Evolutionary conservation across 306 rosid genomes (phyloP), one percentile per base, ranked within the genome.

Genomic region (Cucurbita moschata): DNA sequence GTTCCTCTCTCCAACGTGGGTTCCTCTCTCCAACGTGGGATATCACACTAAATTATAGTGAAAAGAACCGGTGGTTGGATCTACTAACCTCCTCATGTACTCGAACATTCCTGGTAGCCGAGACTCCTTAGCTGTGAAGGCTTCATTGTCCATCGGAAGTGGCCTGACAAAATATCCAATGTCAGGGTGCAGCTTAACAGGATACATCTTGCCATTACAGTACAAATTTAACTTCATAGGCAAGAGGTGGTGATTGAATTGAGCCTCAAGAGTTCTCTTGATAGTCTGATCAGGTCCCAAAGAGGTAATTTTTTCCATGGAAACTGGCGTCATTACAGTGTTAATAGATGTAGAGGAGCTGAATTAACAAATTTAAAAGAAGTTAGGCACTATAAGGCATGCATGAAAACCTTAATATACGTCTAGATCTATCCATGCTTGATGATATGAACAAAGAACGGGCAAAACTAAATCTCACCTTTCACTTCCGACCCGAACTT

Each of bases 61-160:
- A 52, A 43, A 61, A 9, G 15, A 66, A 66, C 46, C 46, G 51
- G 61, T 15, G 47, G 57, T 68, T 64, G 15, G 16, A 74, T 52
- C 53, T 46, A 14, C 87, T 71, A 81, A 95, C 97, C 97, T 95
- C 83, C 99, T 88, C 68, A 70, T 75, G 65, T 88, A 91, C 83
- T 95, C 99, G 80, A 89, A 94, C 96, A 94, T 91, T 83, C 97
- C 96, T n/a, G 81, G 94, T 56, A 95, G 97, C 57, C 55, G 86
- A 78, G 95, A 89, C 81, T 85, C 99, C 79, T 84, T 85, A 37
- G 80, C 79, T 65, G 82, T 83, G 83, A 89, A 95, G 78, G 77
- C 82, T 75, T 86, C 91, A 50, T 75, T 74, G 70, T 78, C 88
- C 83, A 95, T 70, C 4, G 88, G 84, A 74, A 88, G 88, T 42